Conservation (phyloP, 164 flowering plant species). For the Warburgia ugandensis region DNA sequence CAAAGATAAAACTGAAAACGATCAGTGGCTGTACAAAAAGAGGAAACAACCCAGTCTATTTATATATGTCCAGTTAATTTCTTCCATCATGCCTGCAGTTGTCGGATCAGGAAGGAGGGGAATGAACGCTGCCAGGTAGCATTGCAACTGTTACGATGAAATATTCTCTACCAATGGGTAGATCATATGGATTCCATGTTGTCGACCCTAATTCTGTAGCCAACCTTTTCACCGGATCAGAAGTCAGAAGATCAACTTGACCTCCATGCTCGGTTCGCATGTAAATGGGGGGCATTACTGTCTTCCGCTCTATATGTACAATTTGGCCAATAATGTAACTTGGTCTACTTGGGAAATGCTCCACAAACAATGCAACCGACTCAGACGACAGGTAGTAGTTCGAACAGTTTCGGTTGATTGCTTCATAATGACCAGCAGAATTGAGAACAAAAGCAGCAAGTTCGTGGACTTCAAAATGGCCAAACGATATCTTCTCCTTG, state of each 20-base stretch:
- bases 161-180: conserved; percentile 82
- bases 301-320: conserved; percentile 84
- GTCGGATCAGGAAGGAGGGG: conserved; percentile 28
- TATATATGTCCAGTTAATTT: conserved; percentile 2
- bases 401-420: conserved; percentile 68
- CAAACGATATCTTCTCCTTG: conserved; percentile 90
- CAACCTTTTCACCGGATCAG: conserved; percentile 31
- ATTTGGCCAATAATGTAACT: conserved; percentile 84
- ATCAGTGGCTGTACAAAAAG: conserved; percentile 12
- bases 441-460: conserved; percentile 88
- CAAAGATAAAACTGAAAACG: too few species aligned
- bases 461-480: conserved; percentile 83
- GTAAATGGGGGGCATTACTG: conserved; percentile 33
- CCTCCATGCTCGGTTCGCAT: conserved; percentile 26
- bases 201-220: conserved; percentile 3
- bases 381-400: conserved; percentile 84
- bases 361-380: conserved; percentile 83
- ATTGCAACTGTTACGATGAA: conserved; percentile 91
- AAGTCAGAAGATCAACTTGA: conserved; percentile 30
- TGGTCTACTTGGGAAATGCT: conserved; percentile 60
- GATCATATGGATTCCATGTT: conserved; percentile 58
- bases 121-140: conserved; percentile 85
- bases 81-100: conserved; percentile 13
- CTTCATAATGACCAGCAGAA: conserved; percentile 72
- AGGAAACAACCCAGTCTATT: not conserved